Evolutionary conservation across 768 basidiomycete species (phyloP), one percentile per base, ranked within the genome.

Genomic region (Tulasnella calospora): DNA sequence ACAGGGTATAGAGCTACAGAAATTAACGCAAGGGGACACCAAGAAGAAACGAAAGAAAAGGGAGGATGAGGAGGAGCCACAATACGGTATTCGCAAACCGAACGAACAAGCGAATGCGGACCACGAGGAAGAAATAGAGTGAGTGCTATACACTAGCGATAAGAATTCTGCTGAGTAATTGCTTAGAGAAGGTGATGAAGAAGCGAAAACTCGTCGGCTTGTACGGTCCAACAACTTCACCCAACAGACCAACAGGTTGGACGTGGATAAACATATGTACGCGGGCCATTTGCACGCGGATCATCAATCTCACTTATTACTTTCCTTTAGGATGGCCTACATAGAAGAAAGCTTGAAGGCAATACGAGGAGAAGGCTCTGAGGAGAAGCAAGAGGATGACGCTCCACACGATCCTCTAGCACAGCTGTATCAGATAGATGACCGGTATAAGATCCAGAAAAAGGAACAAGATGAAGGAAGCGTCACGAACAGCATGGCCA

Each of bases 181-280:
- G 15, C 38, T 41, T 9, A 76, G 78, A 44, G 73, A 79, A 33
- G 84, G 89, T 57, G 91, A 91, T 69, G 89, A 90, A 40, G 90
- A 91, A 75, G 89, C 92, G 2, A 91, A 89, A 78, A 91, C 93
- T 13, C 87, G 94, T 79, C 87, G 90, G 73, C 89, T 91, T 7
- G 92, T 96, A 2, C 87, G 95, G 55, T 86, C 90, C 30, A 97
- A 94, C 85, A 98, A 98, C 85, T 99, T 99, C 83, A 99, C 98
- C 0, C 94, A 96, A 80, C 97, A 98, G 85, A 99, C 97, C 5
- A 97, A 98, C 83, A 90, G 91, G 0, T 88, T 98, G 30, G 97
- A 98, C 83, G 96, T 98, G 35, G 97, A 99, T 86, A 99, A 98
- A 83, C 98, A 99, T 82, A 99, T 99, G 97, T 96, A 78, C 73